These are phyloP conservation scores for Hypoxylon crocopeplum DNA, from an alignment of 495 filamentous ascomycete genomes.

Conservation along the genomic window DNA sequence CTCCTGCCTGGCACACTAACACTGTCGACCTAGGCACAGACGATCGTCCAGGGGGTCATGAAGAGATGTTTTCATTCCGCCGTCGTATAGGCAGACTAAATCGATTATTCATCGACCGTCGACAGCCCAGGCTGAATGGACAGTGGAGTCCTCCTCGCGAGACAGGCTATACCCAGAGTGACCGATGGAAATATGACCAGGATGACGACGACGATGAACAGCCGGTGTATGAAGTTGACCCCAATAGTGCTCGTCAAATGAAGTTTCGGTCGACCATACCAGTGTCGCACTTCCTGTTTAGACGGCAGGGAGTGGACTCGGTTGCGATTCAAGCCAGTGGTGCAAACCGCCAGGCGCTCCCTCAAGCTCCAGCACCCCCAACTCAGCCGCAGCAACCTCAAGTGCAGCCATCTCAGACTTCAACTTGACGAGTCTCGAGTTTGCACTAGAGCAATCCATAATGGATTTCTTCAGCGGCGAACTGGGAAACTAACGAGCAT, in stretches of 20 bases:
- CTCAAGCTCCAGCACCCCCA: constrained; percentile 28
- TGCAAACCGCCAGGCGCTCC: constrained; percentile 33
- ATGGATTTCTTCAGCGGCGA: not conserved
- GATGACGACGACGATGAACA: constrained; percentile 77
- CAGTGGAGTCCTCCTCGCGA: constrained; percentile 61
- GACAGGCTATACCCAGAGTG: constrained; percentile 60
- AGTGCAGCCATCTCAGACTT: constrained; percentile 33
- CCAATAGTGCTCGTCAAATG: constrained; percentile 71
- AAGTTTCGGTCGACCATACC: constrained; percentile 75
- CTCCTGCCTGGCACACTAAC: constrained; percentile 34
- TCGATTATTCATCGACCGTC: constrained; percentile 82
- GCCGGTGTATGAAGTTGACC: constrained; percentile 70
- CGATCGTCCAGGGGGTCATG: too few species aligned
- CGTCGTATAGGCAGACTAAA: constrained; percentile 77
- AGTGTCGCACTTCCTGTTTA: constrained; percentile 48
- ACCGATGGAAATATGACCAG: constrained; percentile 85
- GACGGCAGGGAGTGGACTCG: constrained; percentile 31
- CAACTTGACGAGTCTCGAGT: not conserved
- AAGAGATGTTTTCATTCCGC: constrained; percentile 64
- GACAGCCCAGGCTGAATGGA: constrained; percentile 43
- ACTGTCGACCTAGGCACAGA: constrained; percentile 41
- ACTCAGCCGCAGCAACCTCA: constrained; percentile 53
- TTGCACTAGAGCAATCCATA: not conserved
- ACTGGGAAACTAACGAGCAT: not conserved
- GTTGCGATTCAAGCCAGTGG: constrained; percentile 20